These are phyloP conservation scores for Flueggea neowawraea DNA, from an alignment of 441 rosid species.

Conservation along the genomic window DNA sequence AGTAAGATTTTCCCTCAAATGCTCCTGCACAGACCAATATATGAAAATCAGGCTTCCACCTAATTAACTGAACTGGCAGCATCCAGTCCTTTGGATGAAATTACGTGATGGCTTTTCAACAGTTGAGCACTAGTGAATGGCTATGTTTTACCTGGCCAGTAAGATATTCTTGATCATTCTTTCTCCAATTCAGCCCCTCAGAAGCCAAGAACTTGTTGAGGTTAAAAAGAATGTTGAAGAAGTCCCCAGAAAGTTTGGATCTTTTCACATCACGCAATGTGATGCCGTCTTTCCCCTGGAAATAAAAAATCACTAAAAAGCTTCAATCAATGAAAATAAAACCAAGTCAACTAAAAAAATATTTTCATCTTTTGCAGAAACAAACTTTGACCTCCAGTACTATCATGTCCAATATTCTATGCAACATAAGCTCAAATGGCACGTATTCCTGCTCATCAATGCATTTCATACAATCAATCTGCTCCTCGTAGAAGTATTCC, in stretches of 20 bases:
- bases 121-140: too few species aligned
- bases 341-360: too few species aligned
- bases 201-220: constrained; percentile 97
- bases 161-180: constrained; percentile 85
- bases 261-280: constrained; percentile 69
- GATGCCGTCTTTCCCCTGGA: constrained; percentile 63
- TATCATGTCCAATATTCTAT: constrained; percentile 96
- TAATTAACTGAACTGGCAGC: neutral
- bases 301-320: too few species aligned
- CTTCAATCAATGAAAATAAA: too few species aligned
- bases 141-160: constrained; percentile 74
- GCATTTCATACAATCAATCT: constrained; percentile 97
- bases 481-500: constrained; percentile 98
- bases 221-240: constrained; percentile 94
- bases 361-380: constrained; percentile 16
- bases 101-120: too few species aligned
- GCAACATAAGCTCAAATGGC: constrained; percentile 88
- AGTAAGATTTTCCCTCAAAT: constrained; percentile 92
- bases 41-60: too few species aligned
- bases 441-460: constrained; percentile 96
- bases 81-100: neutral
- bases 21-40: constrained; percentile 57
- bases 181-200: constrained; percentile 20
- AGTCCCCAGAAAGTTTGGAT: constrained; percentile 81
- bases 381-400: constrained; percentile 59